Base-by-base conservation (phyloP, 1,139 yeast genomes). In the Geotrichum fermentans region DNA sequence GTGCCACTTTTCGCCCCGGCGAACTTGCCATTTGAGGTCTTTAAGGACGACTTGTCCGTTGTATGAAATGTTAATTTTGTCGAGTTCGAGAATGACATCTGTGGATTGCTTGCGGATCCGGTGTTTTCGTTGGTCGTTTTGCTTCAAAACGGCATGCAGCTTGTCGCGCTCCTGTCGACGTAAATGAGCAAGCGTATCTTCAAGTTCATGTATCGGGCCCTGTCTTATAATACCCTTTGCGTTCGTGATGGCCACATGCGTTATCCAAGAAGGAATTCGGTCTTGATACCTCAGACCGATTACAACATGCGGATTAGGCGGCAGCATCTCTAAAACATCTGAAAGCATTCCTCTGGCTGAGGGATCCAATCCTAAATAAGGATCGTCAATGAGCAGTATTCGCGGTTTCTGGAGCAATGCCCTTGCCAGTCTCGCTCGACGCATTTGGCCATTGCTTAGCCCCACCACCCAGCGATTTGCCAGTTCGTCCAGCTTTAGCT, bases 301-400 rank as follows among this genome's bases (percentile, higher is more conserved):
- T 1, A 85, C 77, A 6, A 88, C 73, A 53, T 69, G 55, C 46
- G 79, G 71, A 22, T 62, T 56, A 8, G 75, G 74, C 1, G 67
- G 64, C 14, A 72, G 56, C 13, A 45, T 36, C 2, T 63, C 60
- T 38, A 83, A 61, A 13, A 79, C 75, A 0, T 72, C 63, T 28
- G 88, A 78, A 8, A 92, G 86, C 17, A 75, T 68, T 1, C 67
- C 55, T 0, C 89, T 73, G 17, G 94, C 89, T 0, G 67, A 64
- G 0, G 96, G 95, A 60, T 92, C 98, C 26, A 92, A 71, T 0
- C 98, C 98, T 41, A 92, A 68, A 61, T 88, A 89, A 7, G 97
- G 96, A 59, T 92, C 97, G 64, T 92, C 97, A 16, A 92, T 74
- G 10, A 90, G 64, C 51, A 89, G 69, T 22, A 89, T 58, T 37